A percentile compares a stretch with the other conserved stretches of the same genome.
phyloP scores from a whole-genome alignment of 1,139 yeast species.

The Candida neerlandica region DNA sequence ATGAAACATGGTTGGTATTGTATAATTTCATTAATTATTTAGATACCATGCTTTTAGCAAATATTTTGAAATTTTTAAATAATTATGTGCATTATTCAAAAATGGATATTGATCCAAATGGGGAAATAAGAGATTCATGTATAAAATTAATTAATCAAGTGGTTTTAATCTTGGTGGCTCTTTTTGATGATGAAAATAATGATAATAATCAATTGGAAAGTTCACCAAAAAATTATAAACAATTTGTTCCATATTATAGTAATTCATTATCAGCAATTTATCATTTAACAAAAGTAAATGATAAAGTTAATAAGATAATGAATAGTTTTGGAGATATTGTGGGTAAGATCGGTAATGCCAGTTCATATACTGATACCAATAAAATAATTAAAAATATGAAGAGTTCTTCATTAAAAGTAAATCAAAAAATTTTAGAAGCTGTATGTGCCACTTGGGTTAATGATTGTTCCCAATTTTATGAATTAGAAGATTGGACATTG shows the following conservation, averaged over 20 bases:
- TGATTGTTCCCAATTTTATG: conserved; percentile 50
- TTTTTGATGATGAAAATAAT: conserved; percentile 34
- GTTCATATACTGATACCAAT: conserved; percentile 39
- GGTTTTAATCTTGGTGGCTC: conserved; percentile 27
- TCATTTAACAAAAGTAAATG: conserved; percentile 37
- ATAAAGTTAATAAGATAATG: conserved; percentile 32
- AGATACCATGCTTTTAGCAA: conserved; percentile 33
- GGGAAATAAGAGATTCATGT: conserved; percentile 31
- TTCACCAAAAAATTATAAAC: conserved; percentile 38
- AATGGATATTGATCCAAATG: conserved; percentile 33
- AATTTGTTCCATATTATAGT: conserved; percentile 44
- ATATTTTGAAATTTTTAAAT: conserved; percentile 37
- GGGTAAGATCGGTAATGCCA: conserved; percentile 37
- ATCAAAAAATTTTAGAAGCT: conserved; percentile 47
- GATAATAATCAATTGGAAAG: conserved; percentile 37
- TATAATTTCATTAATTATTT: conserved; percentile 40
- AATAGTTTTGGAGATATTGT: conserved; percentile 37
- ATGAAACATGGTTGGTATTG: conserved; percentile 50
- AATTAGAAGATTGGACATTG: conserved; percentile 46
- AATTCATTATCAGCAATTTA: conserved; percentile 46
- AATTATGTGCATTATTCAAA: conserved; percentile 40
- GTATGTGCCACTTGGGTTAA: conserved; percentile 51
- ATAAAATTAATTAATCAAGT: conserved; percentile 30
- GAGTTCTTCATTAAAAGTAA: conserved; percentile 33
- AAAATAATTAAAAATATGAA: conserved; percentile 39